Evolutionary conservation across 495 filamentous ascomycete genomes (phyloP), one percentile per base, ranked within the genome.

Genomic region (Trichoderma virens): DNA sequence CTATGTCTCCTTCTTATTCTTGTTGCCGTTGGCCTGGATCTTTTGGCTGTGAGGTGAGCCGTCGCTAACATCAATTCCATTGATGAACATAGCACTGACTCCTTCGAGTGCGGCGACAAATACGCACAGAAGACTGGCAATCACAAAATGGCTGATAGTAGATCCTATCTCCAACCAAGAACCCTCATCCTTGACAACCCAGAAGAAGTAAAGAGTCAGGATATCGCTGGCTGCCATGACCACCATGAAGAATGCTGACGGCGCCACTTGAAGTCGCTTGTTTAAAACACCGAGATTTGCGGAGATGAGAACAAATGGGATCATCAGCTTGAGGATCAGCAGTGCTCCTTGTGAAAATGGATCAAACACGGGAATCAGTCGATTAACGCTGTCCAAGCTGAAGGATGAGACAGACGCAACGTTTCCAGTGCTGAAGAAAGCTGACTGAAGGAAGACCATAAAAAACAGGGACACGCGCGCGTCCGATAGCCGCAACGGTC

Each of bases 151-250:
- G 68, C 84, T 94, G 66, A 99, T 99, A 1, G 89, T 96, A 35
- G 90, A 93, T 59, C 95, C 95, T 70, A 98, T 99, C 69, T 99
- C 95, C 62, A 99, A 77, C 95, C 95, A 99, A 39, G 87, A 91
- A 0, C 95, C 94, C 72, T 98, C 92, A 71, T 99, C 95, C 63
- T 86, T 87, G 7, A 99, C 95, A 72, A 96, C 88, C 83, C 88
- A 99, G 75, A 99, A 99, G 81, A 99, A 99, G 73, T 94, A 92
- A 63, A 99, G 80, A 5, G 95, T 98, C 70, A 98, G 80, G 56
- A 97, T 85, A 73, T 99, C 95, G 61, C 90, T 90, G 59, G 96
- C 84, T 18, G 91, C 88, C 87, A 96, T 96, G 51, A 95, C 91
- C 1, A 96, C 75, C 91, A 97, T 97, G 78, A 97, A 96, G 27